A percentile compares a stretch with the other conserved stretches of the same genome.
These are phyloP conservation scores for Trichoderma polysporum DNA, from an alignment of 2,329 filamentous ascomycete species.

Conservation along the genomic window DNA sequence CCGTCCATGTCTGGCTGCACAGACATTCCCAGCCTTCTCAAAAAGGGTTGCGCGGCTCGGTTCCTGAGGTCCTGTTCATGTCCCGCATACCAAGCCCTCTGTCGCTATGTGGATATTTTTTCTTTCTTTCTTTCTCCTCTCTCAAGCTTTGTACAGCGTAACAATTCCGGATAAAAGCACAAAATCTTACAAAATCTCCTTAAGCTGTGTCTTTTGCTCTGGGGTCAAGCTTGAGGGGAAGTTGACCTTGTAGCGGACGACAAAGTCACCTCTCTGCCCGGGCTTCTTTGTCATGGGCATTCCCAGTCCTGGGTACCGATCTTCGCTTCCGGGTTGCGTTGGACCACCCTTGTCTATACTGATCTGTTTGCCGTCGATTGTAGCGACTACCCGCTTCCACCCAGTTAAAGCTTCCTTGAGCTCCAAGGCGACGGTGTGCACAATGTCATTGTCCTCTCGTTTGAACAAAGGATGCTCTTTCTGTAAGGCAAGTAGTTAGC, in stretches of 20 bases:
- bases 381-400: conserved; percentile 87
- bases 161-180: neutral
- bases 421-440: conserved; percentile 74
- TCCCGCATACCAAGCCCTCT: conserved; percentile 21
- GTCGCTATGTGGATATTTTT: conserved; percentile 2
- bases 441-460: conserved; percentile 84
- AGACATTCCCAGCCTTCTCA: conserved; percentile 1
- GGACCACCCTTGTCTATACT: conserved; percentile 77
- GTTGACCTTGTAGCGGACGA: conserved; percentile 88
- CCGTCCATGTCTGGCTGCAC: neutral
- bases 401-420: conserved; percentile 94
- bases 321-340: conserved; percentile 79
- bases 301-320: conserved; percentile 79
- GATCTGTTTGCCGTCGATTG: conserved; percentile 88
- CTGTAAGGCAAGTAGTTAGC: conserved; percentile 44
- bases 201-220: conserved; percentile 77
- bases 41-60: conserved; percentile 9
- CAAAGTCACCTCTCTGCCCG: conserved; percentile 77
- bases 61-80: conserved; percentile 19
- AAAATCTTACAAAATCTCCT: conserved; percentile 65
- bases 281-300: conserved; percentile 96
- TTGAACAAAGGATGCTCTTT: conserved; percentile 83
- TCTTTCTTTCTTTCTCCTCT: neutral
- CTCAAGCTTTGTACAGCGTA: neutral
- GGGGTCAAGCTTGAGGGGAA: conserved; percentile 78